Percentiles rank a stretch among this genome's conserved stretches.
Conservation (phyloP, 805 yeast genomes). For the Wickerhamiella shivajii region DNA sequence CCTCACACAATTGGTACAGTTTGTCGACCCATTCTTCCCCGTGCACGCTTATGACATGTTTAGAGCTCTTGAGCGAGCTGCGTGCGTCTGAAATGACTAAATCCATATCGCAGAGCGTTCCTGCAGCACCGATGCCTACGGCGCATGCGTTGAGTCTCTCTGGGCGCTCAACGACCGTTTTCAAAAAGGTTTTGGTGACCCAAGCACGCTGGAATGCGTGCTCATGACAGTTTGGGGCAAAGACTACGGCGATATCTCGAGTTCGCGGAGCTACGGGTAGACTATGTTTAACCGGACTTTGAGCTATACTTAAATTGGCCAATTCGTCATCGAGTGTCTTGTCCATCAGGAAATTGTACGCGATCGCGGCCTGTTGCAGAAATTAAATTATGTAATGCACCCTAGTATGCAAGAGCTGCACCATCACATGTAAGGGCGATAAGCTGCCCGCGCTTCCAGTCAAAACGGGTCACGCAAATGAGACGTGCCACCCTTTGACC, state of each 20-base stretch:
- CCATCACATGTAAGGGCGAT: no score
- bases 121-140: conserved; percentile 65
- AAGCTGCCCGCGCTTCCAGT: no score
- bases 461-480: conserved; percentile 35
- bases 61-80: conserved; percentile 25
- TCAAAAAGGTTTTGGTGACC: conserved; percentile 52
- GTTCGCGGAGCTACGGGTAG: not conserved
- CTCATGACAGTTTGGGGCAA: conserved; percentile 55
- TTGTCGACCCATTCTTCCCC: conserved; percentile 59
- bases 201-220: conserved; percentile 65
- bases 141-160: conserved; percentile 63
- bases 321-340: no score
- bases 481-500: conserved; percentile 60
- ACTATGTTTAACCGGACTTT: no score
- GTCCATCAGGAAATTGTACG: no score
- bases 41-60: conserved; percentile 56
- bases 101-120: conserved; percentile 41
- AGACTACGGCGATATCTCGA: conserved; percentile 27
- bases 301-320: no score
- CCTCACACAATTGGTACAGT: conserved; percentile 41
- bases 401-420: no score
- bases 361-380: no score
- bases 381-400: no score
- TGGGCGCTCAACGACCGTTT: conserved; percentile 71
- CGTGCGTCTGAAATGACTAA: conserved; percentile 23